Conservation (phyloP, 164 flowering plant species). For the Vitis vinifera region ASM3070453v1 NC_081811.1:20819501-20820000, state of each 20-base stretch:
- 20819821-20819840: not conserved
- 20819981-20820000: too few relatives aligned
- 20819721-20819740: slow-evolving; percentile 5
- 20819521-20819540: slow-evolving; percentile 8
- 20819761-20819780: not conserved
- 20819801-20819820: not conserved
- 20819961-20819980: too few relatives aligned
- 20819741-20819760: slow-evolving; percentile 19
- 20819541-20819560: slow-evolving; percentile 1
- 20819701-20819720: slow-evolving; percentile 1
- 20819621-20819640: slow-evolving; percentile 9
- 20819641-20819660: not conserved
- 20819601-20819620: not conserved
- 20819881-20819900: slow-evolving; percentile 1
- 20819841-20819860: not conserved
- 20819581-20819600: not conserved
- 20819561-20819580: not conserved
- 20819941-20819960: too few relatives aligned
- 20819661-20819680: not conserved
- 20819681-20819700: not conserved
- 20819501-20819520: slow-evolving; percentile 5
- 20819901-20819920: too few relatives aligned
- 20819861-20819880: slow-evolving; percentile 5
- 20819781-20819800: not conserved
- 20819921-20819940: too few relatives aligned